phyloP scores from a whole-genome alignment of 2,329 filamentous ascomycete species.

The Clonostachys rhizophaga region DNA sequence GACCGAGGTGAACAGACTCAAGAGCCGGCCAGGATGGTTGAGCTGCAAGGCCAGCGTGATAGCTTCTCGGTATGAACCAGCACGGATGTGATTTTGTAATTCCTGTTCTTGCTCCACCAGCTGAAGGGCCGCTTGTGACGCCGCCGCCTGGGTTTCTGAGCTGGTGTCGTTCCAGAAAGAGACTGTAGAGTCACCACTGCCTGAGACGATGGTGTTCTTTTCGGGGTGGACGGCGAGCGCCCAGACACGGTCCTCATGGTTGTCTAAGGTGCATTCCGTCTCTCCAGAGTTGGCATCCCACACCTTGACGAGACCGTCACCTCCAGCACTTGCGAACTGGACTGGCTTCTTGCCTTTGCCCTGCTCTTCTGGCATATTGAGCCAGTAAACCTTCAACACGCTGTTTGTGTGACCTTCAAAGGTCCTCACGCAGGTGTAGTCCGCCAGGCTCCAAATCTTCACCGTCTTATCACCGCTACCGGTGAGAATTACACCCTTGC shows the following conservation, averaged over 20 bases:
- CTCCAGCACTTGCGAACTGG: constrained; percentile 80
- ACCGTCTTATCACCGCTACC: constrained; percentile 95
- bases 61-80: constrained; percentile 85
- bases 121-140: constrained; percentile 68
- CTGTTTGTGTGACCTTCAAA: constrained; percentile 97
- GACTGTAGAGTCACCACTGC: constrained; percentile 85
- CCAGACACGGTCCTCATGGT: constrained; percentile 96
- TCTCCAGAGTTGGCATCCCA: constrained; percentile 90
- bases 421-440: constrained; percentile 88
- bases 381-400: constrained; percentile 89
- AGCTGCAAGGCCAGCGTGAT: constrained; percentile 89
- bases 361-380: constrained; percentile 49
- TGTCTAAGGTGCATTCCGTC: constrained; percentile 84
- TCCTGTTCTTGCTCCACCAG: constrained; percentile 93
- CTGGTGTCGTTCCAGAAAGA: constrained; percentile 97
- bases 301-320: constrained; percentile 92
- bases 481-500: constrained; percentile 79
- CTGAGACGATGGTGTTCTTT: constrained; percentile 76
- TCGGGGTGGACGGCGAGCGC: constrained; percentile 70
- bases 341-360: constrained; percentile 55
- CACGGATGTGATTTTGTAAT: constrained; percentile 85
- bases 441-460: constrained; percentile 88
- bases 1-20: constrained; percentile 79
- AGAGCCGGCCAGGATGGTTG: constrained; percentile 85
- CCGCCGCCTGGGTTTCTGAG: constrained; percentile 68